phyloP scores from a whole-genome alignment of 345 rosid species.

The Erucastrum elatum region DNA sequence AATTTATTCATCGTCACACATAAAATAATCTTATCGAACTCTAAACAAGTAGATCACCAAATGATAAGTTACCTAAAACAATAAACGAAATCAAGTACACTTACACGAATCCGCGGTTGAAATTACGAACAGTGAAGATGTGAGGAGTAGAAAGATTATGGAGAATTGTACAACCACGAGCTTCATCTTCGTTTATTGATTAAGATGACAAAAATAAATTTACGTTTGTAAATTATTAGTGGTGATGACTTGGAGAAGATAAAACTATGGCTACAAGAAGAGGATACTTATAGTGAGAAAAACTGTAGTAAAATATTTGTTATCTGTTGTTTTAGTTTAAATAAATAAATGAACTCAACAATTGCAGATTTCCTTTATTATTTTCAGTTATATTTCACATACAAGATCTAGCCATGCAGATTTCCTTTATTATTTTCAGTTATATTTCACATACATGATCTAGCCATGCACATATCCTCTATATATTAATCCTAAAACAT shows the following conservation, averaged over 20 bases:
- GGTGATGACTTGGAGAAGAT: not conserved
- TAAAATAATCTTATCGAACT: not conserved
- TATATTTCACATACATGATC: too few species aligned
- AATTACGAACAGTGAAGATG: conserved; percentile 44
- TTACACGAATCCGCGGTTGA: conserved; percentile 53
- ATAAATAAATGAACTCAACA: not conserved
- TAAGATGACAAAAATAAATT: not conserved
- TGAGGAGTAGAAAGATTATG: conserved; percentile 44
- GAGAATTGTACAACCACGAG: conserved; percentile 26
- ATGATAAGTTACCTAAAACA: not conserved
- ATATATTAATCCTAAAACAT: too few species aligned
- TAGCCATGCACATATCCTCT: too few species aligned
- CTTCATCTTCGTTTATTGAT: conserved; percentile 18
- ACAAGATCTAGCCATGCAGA: not conserved
- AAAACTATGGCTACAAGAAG: not conserved
- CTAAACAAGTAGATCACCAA: not conserved
- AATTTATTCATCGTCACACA: not conserved
- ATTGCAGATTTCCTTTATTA: not conserved
- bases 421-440: too few species aligned
- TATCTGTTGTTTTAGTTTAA: not conserved
- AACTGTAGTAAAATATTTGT: not conserved
- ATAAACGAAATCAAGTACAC: not conserved
- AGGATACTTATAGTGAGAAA: conserved; percentile 9
- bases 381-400: not conserved
- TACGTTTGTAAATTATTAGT: not conserved